Evolutionary conservation across 306 rosid genomes (phyloP).

Genomic region (Rubus parviflorus): DNA sequence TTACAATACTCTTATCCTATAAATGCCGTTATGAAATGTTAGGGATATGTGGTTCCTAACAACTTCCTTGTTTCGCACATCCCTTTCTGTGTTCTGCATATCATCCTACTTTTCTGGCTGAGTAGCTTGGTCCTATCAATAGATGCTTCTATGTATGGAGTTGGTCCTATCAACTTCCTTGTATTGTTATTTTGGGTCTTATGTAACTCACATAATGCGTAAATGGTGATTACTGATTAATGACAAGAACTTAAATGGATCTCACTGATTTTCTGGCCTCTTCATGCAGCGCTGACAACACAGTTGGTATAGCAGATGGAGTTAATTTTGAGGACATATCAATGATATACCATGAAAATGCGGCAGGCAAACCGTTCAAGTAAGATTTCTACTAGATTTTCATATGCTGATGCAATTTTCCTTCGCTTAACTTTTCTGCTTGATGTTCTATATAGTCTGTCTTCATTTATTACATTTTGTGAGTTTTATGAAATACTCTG

Average conservation of each 20-base stretch:
- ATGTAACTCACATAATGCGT: background rate
- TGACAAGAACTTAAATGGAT: background rate
- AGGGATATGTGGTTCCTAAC: background rate
- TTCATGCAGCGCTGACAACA: slow-evolving; percentile 59
- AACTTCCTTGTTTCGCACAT: background rate
- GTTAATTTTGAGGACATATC: slow-evolving; percentile 48
- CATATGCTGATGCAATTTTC: background rate
- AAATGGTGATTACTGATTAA: background rate
- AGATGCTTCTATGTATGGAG: background rate
- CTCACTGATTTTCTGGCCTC: slow-evolving; percentile 18
- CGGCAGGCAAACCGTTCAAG: slow-evolving; percentile 76
- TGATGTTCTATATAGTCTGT: background rate
- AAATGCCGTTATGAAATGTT: background rate
- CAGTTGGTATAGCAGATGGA: slow-evolving; percentile 66
- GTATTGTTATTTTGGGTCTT: background rate
- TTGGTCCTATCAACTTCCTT: too few species aligned
- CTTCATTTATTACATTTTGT: background rate
- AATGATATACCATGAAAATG: slow-evolving; percentile 54
- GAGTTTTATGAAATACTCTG: background rate
- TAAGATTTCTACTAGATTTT: slow-evolving; percentile 29
- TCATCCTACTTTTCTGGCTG: background rate
- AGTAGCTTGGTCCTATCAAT: background rate
- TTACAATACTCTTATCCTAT: background rate
- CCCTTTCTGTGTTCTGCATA: background rate
- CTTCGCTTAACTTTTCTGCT: slow-evolving; percentile 14